These are phyloP conservation scores for Arthrobotrys pseudoclavata DNA, from an alignment of 2,329 filamentous ascomycete species.

Conservation along the genomic window DNA sequence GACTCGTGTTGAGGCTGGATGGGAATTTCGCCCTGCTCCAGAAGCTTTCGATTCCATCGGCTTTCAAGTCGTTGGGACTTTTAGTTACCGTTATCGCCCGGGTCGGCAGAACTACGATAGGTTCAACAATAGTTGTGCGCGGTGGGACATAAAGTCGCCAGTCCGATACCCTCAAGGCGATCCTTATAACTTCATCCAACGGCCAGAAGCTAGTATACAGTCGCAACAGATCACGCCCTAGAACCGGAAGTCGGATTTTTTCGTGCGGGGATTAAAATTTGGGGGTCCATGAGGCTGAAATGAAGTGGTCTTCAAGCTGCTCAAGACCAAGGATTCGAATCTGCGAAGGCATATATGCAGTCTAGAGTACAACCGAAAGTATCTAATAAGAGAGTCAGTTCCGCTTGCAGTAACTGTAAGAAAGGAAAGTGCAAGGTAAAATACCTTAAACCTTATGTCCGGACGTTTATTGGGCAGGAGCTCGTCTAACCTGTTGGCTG, in stretches of 20 bases:
- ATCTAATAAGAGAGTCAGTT: slow-evolving; percentile 36
- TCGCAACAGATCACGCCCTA: not conserved
- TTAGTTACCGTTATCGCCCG: not conserved
- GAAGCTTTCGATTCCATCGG: not conserved
- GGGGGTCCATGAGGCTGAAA: not conserved
- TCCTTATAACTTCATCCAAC: not conserved
- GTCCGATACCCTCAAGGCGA: not conserved
- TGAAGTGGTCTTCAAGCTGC: not conserved
- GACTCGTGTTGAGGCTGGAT: slow-evolving; percentile 1
- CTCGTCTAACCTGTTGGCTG: slow-evolving; percentile 4
- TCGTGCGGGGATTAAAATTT: not conserved
- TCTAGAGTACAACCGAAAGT: slow-evolving; percentile 7
- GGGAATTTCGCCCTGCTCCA: slow-evolving; percentile 1
- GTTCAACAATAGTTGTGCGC: not conserved
- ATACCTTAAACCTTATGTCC: not conserved
- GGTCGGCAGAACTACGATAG: not conserved
- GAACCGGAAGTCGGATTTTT: not conserved
- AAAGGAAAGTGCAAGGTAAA: slow-evolving; percentile 53
- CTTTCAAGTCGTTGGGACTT: not conserved
- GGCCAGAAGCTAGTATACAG: not conserved
- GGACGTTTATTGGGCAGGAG: not conserved
- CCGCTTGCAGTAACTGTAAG: slow-evolving; percentile 44
- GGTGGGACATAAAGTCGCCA: not conserved
- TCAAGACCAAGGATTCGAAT: not conserved
- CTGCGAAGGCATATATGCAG: slow-evolving; percentile 31